phyloP scores from a whole-genome alignment of 371 early-diverging fungal species.

The Saksenaea oblongispora region DNA sequence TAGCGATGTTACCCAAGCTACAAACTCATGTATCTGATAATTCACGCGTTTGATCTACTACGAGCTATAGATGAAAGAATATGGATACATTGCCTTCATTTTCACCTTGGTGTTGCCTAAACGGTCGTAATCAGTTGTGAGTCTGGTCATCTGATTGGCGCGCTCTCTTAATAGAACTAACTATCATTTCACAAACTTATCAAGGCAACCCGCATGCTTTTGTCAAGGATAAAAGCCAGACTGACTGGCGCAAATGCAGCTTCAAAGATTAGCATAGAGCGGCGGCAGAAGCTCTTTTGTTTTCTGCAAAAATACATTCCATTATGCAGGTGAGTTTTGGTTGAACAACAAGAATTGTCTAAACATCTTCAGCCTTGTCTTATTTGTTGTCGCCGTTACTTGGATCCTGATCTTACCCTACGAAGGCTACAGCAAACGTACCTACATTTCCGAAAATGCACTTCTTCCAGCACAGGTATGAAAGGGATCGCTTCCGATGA shows the following conservation, averaged over 20 bases:
- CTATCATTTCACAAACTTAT: too few species aligned
- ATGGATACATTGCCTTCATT: too few species aligned
- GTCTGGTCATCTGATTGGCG: too few species aligned
- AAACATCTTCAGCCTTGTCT: slow-evolving; percentile 31
- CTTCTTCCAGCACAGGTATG: slow-evolving; percentile 75
- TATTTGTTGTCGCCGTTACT: slow-evolving; percentile 50
- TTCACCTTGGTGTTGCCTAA: too few species aligned
- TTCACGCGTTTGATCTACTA: too few species aligned
- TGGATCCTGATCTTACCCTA: slow-evolving; percentile 58
- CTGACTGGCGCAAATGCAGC: slow-evolving; percentile 1
- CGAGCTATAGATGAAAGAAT: too few species aligned
- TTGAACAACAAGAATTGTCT: neutral
- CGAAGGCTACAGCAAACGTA: slow-evolving; percentile 54
- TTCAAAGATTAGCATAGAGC: slow-evolving; percentile 6
- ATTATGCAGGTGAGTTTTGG: slow-evolving; percentile 19
- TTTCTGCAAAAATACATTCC: slow-evolving; percentile 19
- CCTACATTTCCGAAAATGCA: slow-evolving; percentile 84
- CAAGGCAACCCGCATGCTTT: slow-evolving; percentile 9
- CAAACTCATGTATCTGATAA: too few species aligned
- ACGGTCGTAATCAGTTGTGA: too few species aligned
- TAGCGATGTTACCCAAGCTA: too few species aligned
- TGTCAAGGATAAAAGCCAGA: slow-evolving; percentile 12
- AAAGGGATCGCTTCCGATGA: neutral
- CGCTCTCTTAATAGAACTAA: too few species aligned
- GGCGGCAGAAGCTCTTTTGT: slow-evolving; percentile 15